Evolutionary conservation across 108 stramenopile species (phyloP).

Genomic region (Hondaea fermentalgiana): DNA sequence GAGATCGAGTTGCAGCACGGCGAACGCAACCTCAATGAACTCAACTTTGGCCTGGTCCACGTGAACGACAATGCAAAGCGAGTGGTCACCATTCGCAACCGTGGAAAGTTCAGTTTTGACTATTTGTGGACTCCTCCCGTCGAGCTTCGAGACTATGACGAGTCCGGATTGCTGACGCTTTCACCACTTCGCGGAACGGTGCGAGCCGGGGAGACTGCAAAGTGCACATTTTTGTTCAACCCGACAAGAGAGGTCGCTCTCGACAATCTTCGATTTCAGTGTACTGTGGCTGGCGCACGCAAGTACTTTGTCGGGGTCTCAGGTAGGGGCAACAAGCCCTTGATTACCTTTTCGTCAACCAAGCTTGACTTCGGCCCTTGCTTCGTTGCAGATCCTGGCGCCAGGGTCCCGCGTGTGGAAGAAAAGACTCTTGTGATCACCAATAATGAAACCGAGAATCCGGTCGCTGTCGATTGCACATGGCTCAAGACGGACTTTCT

Average conservation of each 20-base stretch:
- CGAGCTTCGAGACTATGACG: neutral
- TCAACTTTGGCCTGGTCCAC: slow-evolving; percentile 48
- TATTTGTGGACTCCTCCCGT: slow-evolving; percentile 37
- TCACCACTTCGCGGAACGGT: slow-evolving; percentile 40
- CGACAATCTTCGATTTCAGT: slow-evolving; percentile 25
- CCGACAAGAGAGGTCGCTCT: slow-evolving; percentile 30
- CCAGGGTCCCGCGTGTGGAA: slow-evolving; percentile 6
- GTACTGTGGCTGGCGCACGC: slow-evolving; percentile 46
- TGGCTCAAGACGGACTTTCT: slow-evolving; percentile 35
- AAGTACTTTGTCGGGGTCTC: slow-evolving; percentile 38
- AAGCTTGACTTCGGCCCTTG: slow-evolving; percentile 51
- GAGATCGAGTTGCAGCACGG: slow-evolving; percentile 28
- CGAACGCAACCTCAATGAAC: slow-evolving; percentile 19
- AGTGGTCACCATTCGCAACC: slow-evolving; percentile 37
- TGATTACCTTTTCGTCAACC: slow-evolving; percentile 40
- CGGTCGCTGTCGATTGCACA: slow-evolving; percentile 37
- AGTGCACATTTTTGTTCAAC: slow-evolving; percentile 35
- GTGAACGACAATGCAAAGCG: slow-evolving; percentile 38
- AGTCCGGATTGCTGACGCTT: slow-evolving; percentile 27
- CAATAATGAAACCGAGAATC: slow-evolving; percentile 38
- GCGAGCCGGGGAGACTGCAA: slow-evolving; percentile 35
- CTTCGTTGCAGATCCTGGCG: slow-evolving; percentile 50
- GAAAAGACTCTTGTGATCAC: slow-evolving; percentile 28
- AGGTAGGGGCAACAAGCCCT: slow-evolving; percentile 37
- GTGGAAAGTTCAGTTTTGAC: slow-evolving; percentile 58